Conservation (phyloP, 805 yeast genomes). For the Starmera quercuum region DNA sequence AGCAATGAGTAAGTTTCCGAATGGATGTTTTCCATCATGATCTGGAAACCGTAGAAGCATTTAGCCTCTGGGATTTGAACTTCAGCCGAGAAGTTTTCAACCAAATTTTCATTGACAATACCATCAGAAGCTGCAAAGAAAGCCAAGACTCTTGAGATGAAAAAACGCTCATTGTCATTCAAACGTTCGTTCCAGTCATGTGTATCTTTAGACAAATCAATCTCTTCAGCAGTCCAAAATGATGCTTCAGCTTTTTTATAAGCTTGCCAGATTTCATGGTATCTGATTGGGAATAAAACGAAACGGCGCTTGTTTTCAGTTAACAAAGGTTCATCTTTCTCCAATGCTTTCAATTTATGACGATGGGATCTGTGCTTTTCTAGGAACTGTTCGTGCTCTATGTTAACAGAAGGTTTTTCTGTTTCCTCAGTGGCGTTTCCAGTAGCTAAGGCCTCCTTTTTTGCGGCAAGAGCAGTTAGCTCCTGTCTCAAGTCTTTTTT, state of each 20-base stretch:
- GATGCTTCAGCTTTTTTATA: constrained; percentile 99
- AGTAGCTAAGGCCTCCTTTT: constrained; percentile 23
- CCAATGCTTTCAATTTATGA: constrained; percentile 63
- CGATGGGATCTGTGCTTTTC: constrained; percentile 61
- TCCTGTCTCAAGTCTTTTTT: constrained; percentile 36
- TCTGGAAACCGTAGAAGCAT: constrained; percentile 98
- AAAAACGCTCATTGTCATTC: constrained; percentile 87
- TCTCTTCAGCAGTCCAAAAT: constrained; percentile 99
- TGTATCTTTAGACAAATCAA: constrained; percentile 86
- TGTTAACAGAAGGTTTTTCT: constrained; percentile 12
- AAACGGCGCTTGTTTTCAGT: constrained; percentile 80
- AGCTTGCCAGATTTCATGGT: constrained; percentile 98
- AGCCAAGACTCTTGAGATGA: constrained; percentile 88
- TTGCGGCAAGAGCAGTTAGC: constrained; percentile 33
- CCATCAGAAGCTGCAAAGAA: constrained; percentile 99
- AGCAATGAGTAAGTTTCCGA: constrained; percentile 94
- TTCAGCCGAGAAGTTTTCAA: constrained; percentile 95
- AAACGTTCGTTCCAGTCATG: constrained; percentile 88
- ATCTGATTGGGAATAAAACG: constrained; percentile 92
- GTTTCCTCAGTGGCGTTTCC: constrained; percentile 9
- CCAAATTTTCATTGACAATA: constrained; percentile 94
- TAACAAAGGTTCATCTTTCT: constrained; percentile 85
- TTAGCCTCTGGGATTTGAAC: constrained; percentile 97
- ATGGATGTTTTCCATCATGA: constrained; percentile 99
- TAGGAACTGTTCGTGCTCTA: constrained; percentile 48